Evolutionary conservation across 441 rosid species (phyloP).

Genomic region (Gossypium schwendimanii): DNA sequence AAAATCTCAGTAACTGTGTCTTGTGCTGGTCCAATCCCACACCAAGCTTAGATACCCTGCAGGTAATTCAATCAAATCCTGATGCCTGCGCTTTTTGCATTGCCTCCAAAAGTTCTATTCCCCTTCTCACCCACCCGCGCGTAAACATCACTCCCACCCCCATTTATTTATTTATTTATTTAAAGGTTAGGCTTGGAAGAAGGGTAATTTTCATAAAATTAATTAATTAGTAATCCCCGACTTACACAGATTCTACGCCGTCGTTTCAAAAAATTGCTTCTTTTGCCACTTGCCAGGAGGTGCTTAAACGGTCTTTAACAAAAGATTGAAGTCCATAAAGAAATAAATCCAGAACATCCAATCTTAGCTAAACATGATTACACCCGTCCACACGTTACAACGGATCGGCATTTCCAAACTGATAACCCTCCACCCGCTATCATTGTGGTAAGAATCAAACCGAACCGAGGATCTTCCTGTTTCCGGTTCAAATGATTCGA

Average conservation of each 20-base stretch:
- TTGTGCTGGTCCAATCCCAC: conserved; percentile 3
- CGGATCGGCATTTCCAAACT: not conserved
- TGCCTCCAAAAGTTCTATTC: conserved; percentile 2
- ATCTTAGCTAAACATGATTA: not conserved
- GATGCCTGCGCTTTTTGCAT: not conserved
- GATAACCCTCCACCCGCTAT: no score
- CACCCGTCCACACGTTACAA: not conserved
- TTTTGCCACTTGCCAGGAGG: not conserved
- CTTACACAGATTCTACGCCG: not conserved
- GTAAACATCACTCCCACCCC: not conserved
- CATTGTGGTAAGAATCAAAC: no score
- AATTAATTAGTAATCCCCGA: not conserved
- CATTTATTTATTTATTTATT: not conserved
- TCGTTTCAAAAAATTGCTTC: not conserved
- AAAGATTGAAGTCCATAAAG: not conserved
- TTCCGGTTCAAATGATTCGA: no score
- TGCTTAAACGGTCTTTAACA: not conserved
- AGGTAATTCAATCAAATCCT: not conserved
- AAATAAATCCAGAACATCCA: not conserved
- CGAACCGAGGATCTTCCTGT: no score
- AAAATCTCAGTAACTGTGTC: not conserved
- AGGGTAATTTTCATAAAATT: not conserved
- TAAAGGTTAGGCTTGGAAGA: not conserved
- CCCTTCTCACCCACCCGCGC: not conserved
- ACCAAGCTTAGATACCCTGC: not conserved